Evolutionary conservation across 805 yeast genomes (phyloP), one percentile per base, ranked within the genome.

Genomic region (Metschnikowia bowlesiae): DNA sequence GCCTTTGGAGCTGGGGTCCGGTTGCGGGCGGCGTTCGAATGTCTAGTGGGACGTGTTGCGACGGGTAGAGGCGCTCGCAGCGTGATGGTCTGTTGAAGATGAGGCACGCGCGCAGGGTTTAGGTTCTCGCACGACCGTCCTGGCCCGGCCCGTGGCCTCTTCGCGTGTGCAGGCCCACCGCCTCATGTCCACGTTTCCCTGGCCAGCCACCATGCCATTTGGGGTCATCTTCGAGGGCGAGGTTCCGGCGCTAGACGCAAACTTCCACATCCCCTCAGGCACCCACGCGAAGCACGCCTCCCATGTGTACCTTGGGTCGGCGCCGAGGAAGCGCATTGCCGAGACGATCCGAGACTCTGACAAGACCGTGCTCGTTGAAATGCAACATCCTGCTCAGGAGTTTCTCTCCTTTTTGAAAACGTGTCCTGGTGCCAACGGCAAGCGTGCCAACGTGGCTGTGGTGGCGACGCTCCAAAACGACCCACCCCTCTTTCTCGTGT

Each of bases 201-300:
- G 13, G 18, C 8, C 11, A 39, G 11, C 31, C 11, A 31, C 8
- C 36, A 52, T 52, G 55, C 49, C 53, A 36, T 52, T 52, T 41
- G 55, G 55, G 13, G 41, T 52, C 46, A 45, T 53, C 11, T 38
- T 44, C n/a, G 42, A 40, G 9, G 49, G 43, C 14, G 7, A 9
- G 8, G 30, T 35, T 28, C 43, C 48, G n/a, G 31, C 18, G 9
- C 13, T 36, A 5, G 28, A 33, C 3, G 56, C 56, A 43, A 35
- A 51, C 30, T 53, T 53, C 32, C 51, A 51, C 26, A 47, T 53
- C 47, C 36, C 38, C 11, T 37, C 39, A 16, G 14, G 9, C 9
- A 9, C 1, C 18, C n/a, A n/a, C 13, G n/a, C 16, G 7, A 7
- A 5, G 22, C 32, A 6, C 9, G 40, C 40, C 35, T 37, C 47